Evolutionary conservation across 306 rosid species (phyloP).

Genomic region (Fragaria iinumae): DNA sequence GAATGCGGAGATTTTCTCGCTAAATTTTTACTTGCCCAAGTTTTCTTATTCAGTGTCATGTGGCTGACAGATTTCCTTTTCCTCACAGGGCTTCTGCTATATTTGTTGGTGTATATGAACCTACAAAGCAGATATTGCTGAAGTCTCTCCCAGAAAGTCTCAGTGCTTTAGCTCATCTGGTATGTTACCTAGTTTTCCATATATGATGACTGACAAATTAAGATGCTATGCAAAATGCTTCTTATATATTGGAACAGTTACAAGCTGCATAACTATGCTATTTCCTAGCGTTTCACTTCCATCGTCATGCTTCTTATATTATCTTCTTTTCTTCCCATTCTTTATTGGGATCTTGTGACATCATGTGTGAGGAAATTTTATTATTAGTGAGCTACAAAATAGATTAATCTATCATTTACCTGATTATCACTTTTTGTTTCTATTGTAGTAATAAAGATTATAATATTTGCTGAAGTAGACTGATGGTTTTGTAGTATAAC

Average conservation of each 20-base stretch:
- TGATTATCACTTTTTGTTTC: background rate
- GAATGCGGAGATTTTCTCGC: background rate
- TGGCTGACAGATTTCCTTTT: conserved; percentile 6
- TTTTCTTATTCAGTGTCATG: conserved; percentile 22
- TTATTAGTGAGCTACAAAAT: background rate
- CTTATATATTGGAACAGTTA: background rate
- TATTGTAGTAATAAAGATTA: background rate
- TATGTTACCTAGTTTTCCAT: conserved; percentile 36
- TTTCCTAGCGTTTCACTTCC: too few species aligned
- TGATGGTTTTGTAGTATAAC: background rate
- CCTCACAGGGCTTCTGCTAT: conserved; percentile 73
- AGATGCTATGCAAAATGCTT: background rate
- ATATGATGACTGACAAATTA: background rate
- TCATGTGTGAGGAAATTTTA: background rate
- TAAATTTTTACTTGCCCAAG: conserved; percentile 9
- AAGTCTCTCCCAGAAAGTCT: conserved; percentile 60
- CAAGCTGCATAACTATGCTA: background rate
- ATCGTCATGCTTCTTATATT: too few species aligned
- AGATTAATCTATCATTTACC: background rate
- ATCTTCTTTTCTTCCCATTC: too few species aligned
- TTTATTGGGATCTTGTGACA: background rate
- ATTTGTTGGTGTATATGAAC: conserved; percentile 81
- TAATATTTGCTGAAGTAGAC: background rate
- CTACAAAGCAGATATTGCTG: conserved; percentile 63
- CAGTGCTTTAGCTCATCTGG: conserved; percentile 75